Percentiles rank a stretch among this genome's conserved stretches.
Conservation (phyloP, 345 rosid genomes). For the Aurinia saxatilis region DNA sequence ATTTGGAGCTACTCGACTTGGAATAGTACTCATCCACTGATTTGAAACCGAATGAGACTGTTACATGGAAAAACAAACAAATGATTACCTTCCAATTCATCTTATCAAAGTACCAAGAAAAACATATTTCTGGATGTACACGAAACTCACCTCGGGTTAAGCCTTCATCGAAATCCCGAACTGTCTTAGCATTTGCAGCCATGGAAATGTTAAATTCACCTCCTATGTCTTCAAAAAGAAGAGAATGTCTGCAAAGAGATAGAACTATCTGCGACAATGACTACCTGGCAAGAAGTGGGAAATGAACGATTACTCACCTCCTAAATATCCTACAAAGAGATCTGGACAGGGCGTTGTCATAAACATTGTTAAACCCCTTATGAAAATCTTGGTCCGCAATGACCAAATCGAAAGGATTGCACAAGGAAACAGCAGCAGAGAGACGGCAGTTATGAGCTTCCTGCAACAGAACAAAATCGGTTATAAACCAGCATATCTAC, state of each 20-base stretch:
- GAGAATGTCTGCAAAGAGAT: slow-evolving; percentile 54
- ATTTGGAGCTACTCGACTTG: slow-evolving; percentile 76
- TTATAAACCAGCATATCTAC: not conserved
- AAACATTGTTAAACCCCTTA: slow-evolving; percentile 83
- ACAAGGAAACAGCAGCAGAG: slow-evolving; percentile 77
- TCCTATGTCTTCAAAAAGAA: slow-evolving; percentile 76
- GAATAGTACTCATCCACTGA: slow-evolving; percentile 85
- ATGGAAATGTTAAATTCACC: slow-evolving; percentile 67
- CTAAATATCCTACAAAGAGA: slow-evolving; percentile 58
- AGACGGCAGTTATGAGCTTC: slow-evolving; percentile 62
- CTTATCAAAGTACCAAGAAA: not conserved
- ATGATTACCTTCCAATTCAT: not conserved
- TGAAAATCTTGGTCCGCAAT: slow-evolving; percentile 86
- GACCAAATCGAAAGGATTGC: slow-evolving; percentile 92
- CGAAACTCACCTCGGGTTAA: slow-evolving; percentile 56
- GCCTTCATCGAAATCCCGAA: slow-evolving; percentile 82
- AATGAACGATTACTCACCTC: slow-evolving; percentile 50
- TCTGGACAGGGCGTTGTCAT: slow-evolving; percentile 70
- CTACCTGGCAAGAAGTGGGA: not conserved
- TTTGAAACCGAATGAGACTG: slow-evolving; percentile 93
- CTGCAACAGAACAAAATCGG: slow-evolving; percentile 31
- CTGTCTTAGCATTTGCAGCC: slow-evolving; percentile 69
- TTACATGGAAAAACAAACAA: not conserved
- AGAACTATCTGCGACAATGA: not conserved
- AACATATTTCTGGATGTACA: not conserved